phyloP scores from a whole-genome alignment of 495 filamentous ascomycete genomes.

The Tuber microsphaerosporum region DNA sequence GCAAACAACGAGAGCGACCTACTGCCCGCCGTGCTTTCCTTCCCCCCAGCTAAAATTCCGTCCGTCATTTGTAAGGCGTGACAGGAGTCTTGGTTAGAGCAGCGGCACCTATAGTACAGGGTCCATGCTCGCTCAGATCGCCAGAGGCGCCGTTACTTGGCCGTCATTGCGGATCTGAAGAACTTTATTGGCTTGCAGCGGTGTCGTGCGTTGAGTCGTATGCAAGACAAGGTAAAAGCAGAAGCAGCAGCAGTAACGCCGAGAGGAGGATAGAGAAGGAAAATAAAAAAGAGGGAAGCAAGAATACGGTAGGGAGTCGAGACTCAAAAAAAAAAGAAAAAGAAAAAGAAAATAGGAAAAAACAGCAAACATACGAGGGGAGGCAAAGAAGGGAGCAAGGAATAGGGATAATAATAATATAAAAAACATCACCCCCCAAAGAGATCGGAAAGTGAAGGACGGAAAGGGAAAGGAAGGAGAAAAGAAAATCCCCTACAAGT shows the following conservation, averaged over 20 bases:
- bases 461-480: constrained; percentile 15
- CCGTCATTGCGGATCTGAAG: constrained; percentile 34
- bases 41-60: constrained; percentile 15
- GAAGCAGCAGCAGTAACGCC: constrained; percentile 2
- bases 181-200: constrained; percentile 39
- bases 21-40: constrained; percentile 24
- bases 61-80: constrained; percentile 16
- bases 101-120: constrained; percentile 23
- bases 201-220: constrained; percentile 32
- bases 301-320: constrained; percentile 8
- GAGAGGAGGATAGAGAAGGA: not conserved
- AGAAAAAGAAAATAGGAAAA: not conserved
- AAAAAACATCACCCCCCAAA: not conserved
- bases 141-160: constrained; percentile 31
- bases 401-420: constrained; percentile 16
- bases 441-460: not conserved
- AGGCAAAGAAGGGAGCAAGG: constrained; percentile 12
- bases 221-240: constrained; percentile 23
- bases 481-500: constrained; percentile 21
- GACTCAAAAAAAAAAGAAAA: not conserved
- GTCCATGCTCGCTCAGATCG: constrained; percentile 27
- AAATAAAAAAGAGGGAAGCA: constrained; percentile 7
- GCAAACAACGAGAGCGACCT: constrained; percentile 25
- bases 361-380: not conserved
- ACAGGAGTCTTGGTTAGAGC: constrained; percentile 22